Conservation (phyloP, 805 yeast genomes). For the Martiniozyma abietophila region DNA sequence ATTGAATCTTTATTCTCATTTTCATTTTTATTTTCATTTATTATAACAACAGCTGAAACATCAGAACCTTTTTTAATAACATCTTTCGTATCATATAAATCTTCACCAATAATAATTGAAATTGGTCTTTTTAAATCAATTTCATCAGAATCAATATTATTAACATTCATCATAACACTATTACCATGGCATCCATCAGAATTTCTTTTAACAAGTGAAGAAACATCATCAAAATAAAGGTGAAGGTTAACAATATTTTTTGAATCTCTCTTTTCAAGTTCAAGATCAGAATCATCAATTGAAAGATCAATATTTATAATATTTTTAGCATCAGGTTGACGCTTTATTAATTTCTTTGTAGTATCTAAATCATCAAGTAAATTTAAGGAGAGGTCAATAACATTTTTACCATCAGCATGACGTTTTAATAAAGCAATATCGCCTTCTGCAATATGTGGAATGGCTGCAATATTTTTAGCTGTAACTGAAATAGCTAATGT, state of each 20-base stretch:
- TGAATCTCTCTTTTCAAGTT: slow-evolving; percentile 14
- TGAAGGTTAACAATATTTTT: slow-evolving; percentile 13
- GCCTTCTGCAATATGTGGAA: slow-evolving; percentile 4
- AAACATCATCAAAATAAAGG: slow-evolving; percentile 8
- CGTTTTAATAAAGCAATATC: too few species aligned
- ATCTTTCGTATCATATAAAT: too few species aligned
- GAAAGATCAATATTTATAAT: slow-evolving; percentile 9
- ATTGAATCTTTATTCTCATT: too few species aligned
- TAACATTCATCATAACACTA: too few species aligned
- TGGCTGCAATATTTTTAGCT: slow-evolving; percentile 3
- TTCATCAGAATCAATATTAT: neutral
- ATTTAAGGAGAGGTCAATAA: slow-evolving; percentile 7
- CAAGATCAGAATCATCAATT: slow-evolving; percentile 10
- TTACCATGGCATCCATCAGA: too few species aligned
- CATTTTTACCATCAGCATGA: slow-evolving; percentile 12
- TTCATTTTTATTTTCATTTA: neutral
- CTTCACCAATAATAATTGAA: too few species aligned
- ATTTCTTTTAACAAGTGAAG: slow-evolving; percentile 11
- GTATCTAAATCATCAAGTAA: too few species aligned
- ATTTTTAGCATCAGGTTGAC: slow-evolving; percentile 12
- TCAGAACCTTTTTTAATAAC: neutral
- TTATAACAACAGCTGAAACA: neutral
- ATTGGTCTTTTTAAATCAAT: too few species aligned
- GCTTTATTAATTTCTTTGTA: slow-evolving; percentile 7
- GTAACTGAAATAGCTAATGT: too few species aligned